Evolutionary conservation across 495 filamentous ascomycete species (phyloP).

Genomic region (Geopyxis carbonaria): DNA sequence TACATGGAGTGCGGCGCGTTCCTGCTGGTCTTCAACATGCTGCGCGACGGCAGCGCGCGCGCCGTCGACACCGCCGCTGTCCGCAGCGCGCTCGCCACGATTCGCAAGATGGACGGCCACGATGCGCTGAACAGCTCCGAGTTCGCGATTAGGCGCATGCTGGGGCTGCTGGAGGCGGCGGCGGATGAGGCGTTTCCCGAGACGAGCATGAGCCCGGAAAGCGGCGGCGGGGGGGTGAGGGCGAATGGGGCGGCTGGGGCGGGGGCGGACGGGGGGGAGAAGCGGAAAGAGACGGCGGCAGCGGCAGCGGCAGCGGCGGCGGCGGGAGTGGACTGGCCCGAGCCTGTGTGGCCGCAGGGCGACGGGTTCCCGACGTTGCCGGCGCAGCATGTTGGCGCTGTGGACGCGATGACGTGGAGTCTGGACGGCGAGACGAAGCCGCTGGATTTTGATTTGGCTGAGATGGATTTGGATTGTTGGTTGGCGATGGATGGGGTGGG

Average conservation of each 20-base stretch:
- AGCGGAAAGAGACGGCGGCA: too few species aligned
- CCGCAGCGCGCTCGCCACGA: neutral
- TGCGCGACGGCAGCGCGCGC: neutral
- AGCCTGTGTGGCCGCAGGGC: too few species aligned
- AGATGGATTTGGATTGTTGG: constrained; percentile 7
- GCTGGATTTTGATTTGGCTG: constrained; percentile 1
- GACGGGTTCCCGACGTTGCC: too few species aligned
- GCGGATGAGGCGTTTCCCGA: neutral
- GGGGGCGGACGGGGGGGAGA: too few species aligned
- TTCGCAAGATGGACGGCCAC: neutral
- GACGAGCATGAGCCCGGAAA: neutral
- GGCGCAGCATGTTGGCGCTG: too few species aligned
- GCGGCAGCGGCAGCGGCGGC: too few species aligned
- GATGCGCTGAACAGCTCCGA: neutral
- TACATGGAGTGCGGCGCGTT: constrained; percentile 5
- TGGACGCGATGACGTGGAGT: too few species aligned
- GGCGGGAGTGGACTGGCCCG: too few species aligned
- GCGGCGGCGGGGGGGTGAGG: too few species aligned
- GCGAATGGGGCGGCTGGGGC: too few species aligned
- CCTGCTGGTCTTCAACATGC: constrained; percentile 5
- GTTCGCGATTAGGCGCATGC: constrained; percentile 1
- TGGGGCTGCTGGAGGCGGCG: constrained; percentile 1
- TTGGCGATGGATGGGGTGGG: constrained; percentile 2
- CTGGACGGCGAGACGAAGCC: too few species aligned
- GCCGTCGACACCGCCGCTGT: neutral